A percentile compares a stretch with the other conserved stretches of the same genome.
phyloP scores from a whole-genome alignment of 1,284 basidiomycete genomes.

The Agaricales sp. region DNA sequence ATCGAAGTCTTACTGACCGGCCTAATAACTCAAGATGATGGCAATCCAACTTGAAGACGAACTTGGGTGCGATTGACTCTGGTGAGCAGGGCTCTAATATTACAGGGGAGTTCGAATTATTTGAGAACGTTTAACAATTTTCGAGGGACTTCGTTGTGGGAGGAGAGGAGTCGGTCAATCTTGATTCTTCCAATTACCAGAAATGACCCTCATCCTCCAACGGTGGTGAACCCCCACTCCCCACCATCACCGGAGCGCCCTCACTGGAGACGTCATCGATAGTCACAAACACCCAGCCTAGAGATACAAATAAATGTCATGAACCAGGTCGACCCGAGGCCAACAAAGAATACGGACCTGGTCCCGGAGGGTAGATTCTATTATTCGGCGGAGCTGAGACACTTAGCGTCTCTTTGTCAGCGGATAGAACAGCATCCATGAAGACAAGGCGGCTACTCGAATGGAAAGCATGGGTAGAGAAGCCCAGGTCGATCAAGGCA shows the following conservation, averaged over 20 bases:
- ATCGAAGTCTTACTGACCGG: no score
- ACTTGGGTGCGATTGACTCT: no score
- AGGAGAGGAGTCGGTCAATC: no score
- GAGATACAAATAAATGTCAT: not conserved
- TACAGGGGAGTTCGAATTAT: no score
- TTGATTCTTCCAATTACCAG: no score
- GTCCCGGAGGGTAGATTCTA: not conserved
- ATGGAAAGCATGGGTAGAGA: not conserved
- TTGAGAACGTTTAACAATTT: no score
- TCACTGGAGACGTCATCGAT: not conserved
- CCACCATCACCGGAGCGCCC: not conserved
- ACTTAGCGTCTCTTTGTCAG: not conserved
- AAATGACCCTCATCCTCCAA: no score
- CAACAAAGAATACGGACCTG: conserved; percentile 1
- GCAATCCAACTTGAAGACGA: no score
- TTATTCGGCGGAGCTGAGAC: not conserved
- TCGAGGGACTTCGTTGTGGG: no score
- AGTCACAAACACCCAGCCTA: not conserved
- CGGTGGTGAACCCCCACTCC: not conserved
- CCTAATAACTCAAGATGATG: no score
- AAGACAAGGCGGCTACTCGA: not conserved
- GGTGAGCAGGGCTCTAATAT: no score
- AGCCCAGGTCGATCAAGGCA: not conserved
- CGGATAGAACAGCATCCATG: not conserved
- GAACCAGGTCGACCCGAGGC: not conserved